Percentiles rank a stretch among this genome's conserved stretches.
phyloP scores from a whole-genome alignment of 164 flowering plant species.

The Nelumbo lutea region DNA sequence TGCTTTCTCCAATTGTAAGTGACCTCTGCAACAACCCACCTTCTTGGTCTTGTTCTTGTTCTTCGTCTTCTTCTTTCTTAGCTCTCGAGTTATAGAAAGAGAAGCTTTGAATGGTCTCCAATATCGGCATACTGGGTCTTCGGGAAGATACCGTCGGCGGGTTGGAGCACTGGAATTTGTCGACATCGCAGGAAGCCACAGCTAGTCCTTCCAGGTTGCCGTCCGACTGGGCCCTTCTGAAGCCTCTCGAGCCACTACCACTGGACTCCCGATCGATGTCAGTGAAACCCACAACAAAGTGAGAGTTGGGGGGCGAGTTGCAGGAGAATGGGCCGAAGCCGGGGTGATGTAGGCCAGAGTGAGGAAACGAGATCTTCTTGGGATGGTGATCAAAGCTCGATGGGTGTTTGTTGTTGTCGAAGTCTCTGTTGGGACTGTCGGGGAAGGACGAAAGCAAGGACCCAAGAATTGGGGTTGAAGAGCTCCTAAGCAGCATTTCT shows the following conservation, averaged over 20 bases:
- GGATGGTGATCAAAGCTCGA: conserved; percentile 18
- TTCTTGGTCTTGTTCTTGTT: conserved; percentile 28
- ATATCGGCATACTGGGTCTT: conserved; percentile 19
- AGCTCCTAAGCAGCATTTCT: conserved; percentile 77
- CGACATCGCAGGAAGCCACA: conserved; percentile 22
- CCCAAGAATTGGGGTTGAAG: conserved; percentile 85
- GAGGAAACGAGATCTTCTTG: conserved; percentile 30
- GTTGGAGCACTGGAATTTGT: conserved; percentile 25
- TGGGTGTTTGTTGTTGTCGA: conserved; percentile 20
- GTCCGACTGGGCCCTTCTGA: conserved; percentile 66
- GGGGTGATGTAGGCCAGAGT: conserved; percentile 30
- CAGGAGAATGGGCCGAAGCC: conserved; percentile 22
- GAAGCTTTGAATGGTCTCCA: conserved; percentile 68
- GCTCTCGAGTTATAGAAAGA: conserved; percentile 22
- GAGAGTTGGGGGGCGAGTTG: conserved; percentile 37
- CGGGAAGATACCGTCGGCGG: conserved; percentile 20
- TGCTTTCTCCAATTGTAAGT: conserved; percentile 33
- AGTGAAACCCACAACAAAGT: conserved; percentile 15
- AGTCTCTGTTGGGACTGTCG: conserved; percentile 34
- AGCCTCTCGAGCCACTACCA: conserved; percentile 20
- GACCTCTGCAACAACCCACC: conserved; percentile 33
- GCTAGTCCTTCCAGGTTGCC: conserved; percentile 58
- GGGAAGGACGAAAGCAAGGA: conserved; percentile 59
- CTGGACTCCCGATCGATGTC: conserved; percentile 13
- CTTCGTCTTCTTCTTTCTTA: conserved; percentile 29